These are phyloP conservation scores for Pseudocercospora vitis DNA, from an alignment of 2,329 filamentous ascomycete genomes.

Conservation along the genomic window DNA sequence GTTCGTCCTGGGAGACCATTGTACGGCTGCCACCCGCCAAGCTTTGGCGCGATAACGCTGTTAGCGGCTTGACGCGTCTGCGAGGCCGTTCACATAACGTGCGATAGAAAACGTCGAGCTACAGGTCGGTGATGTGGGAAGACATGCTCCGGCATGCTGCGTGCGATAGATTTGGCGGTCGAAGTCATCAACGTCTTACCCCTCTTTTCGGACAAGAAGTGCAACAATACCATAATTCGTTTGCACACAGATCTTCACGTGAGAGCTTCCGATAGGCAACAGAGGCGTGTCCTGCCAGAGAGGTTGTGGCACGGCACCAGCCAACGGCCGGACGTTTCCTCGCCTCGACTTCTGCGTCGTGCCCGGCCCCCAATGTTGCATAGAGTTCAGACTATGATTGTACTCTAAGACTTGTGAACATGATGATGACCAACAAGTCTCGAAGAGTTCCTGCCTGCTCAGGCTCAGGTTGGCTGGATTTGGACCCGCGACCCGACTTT, in stretches of 20 bases:
- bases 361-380: not conserved
- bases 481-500: not conserved
- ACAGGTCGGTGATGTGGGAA: not conserved
- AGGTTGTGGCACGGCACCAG: not conserved
- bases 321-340: constrained; percentile 7
- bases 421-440: constrained; percentile 7
- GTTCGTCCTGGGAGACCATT: not conserved
- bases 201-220: not conserved
- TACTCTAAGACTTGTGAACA: not conserved
- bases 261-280: not conserved
- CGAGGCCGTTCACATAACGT: constrained; percentile 4
- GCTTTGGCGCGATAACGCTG: constrained; percentile 7
- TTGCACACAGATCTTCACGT: not conserved
- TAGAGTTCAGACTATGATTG: constrained; percentile 1
- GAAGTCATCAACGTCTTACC: not conserved
- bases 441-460: not conserved
- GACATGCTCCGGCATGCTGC: not conserved
- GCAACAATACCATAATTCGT: not conserved
- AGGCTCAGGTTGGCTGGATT: not conserved
- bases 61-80: constrained; percentile 7
- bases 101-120: not conserved
- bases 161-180: not conserved
- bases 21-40: not conserved
- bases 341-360: constrained; percentile 6
- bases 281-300: not conserved